Percentiles rank a stretch among this genome's conserved stretches.
Conservation (phyloP, 495 filamentous ascomycete genomes). For the Tuber melanosporum region DNA sequence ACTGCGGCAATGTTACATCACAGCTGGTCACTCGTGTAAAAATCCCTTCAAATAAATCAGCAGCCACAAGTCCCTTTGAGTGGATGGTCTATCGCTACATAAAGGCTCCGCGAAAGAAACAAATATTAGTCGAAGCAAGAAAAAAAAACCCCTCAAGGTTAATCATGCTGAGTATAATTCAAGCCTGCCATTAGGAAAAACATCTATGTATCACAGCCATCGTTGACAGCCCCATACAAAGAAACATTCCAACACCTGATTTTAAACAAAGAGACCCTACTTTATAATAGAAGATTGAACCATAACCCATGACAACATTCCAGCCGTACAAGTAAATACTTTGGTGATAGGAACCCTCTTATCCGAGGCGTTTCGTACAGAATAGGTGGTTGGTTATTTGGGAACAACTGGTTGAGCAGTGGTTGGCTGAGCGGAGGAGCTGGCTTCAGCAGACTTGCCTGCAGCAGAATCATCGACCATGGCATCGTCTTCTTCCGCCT, state of each 20-base stretch:
- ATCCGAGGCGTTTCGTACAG: neutral
- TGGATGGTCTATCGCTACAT: neutral
- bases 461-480: slow-evolving; percentile 34
- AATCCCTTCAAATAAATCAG: neutral
- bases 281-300: slow-evolving; percentile 1
- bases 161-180: neutral
- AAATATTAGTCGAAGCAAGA: neutral
- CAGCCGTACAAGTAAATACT: neutral
- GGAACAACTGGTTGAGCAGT: slow-evolving; percentile 11
- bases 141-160: neutral
- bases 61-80: neutral
- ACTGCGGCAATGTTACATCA: neutral
- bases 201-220: slow-evolving; percentile 3
- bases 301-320: slow-evolving; percentile 3
- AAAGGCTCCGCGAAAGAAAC: neutral
- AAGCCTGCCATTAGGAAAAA: slow-evolving; percentile 7
- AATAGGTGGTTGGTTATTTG: slow-evolving; percentile 19
- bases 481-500: slow-evolving; percentile 67
- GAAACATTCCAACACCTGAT: slow-evolving; percentile 1
- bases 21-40: neutral
- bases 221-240: neutral
- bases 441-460: slow-evolving; percentile 25
- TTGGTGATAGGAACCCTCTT: neutral
- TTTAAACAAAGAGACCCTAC: neutral
- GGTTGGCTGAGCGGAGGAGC: slow-evolving; percentile 17